A percentile compares a stretch with the other conserved stretches of the same genome.
These are phyloP conservation scores for Komagataella pseudopastoris DNA, from an alignment of 805 yeast genomes.

Conservation along the genomic window DNA sequence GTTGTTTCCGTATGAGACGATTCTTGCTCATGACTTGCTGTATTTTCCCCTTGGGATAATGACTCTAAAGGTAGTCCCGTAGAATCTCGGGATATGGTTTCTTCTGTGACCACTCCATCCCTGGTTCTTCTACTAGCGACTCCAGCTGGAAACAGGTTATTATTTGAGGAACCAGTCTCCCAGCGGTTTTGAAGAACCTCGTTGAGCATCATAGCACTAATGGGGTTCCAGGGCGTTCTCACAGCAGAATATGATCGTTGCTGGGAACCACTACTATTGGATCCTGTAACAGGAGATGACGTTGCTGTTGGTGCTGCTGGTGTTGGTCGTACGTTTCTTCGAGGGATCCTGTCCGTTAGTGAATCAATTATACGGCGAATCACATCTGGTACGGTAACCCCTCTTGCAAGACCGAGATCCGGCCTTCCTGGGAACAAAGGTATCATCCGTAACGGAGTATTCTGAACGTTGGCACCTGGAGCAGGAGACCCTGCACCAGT, in stretches of 20 bases:
- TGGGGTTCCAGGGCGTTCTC: background rate
- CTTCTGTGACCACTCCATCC: constrained; percentile 18
- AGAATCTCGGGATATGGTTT: background rate
- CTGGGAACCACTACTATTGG: background rate
- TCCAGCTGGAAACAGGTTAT: constrained; percentile 25
- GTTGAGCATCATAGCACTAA: constrained; percentile 2
- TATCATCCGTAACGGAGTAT: background rate
- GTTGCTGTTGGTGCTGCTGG: background rate
- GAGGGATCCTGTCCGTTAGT: background rate
- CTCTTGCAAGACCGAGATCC: background rate
- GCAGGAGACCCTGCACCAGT: background rate
- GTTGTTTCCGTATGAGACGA: background rate
- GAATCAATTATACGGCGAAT: background rate
- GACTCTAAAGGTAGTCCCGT: background rate
- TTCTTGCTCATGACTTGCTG: background rate
- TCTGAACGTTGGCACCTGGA: background rate
- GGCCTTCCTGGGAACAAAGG: background rate
- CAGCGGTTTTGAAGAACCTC: constrained; percentile 6
- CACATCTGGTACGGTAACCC: background rate
- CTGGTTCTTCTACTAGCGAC: constrained; percentile 33
- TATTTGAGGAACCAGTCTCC: background rate
- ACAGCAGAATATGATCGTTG: background rate
- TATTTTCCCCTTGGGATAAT: background rate
- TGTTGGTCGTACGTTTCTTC: background rate
- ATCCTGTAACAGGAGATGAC: background rate